Conservation (phyloP, 208 protist species). For the Crithidia bombi region DNA sequence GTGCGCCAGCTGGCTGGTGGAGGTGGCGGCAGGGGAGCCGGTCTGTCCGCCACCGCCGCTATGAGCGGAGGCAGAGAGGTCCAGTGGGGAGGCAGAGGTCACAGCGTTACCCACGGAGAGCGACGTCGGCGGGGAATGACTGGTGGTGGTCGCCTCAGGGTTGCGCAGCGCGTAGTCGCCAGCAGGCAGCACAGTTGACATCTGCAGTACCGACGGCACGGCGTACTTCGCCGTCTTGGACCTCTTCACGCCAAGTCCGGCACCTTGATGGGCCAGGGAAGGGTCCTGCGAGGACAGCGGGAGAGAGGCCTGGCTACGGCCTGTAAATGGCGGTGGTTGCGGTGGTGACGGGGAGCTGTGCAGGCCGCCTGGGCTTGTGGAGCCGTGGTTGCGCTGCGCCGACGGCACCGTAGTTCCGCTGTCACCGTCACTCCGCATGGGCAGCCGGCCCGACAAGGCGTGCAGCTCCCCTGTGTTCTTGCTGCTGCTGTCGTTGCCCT, state of each 20-base stretch:
- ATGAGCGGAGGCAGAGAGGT: not conserved
- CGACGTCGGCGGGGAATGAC: not conserved
- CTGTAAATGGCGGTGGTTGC: conserved; percentile 1
- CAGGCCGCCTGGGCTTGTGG: not conserved
- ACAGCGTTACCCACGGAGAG: not conserved
- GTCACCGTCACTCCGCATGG: conserved; percentile 2
- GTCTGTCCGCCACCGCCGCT: not conserved
- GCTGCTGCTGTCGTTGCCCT: not conserved
- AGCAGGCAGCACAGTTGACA: conserved; percentile 21
- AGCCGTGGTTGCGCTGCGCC: conserved; percentile 1
- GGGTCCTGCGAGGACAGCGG: not conserved
- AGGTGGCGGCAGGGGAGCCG: not conserved
- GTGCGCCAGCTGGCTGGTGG: not conserved
- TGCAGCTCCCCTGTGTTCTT: not conserved
- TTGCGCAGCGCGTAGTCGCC: conserved; percentile 12
- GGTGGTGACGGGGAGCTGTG: not conserved
- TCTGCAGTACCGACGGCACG: conserved; percentile 28
- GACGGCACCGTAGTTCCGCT: not conserved
- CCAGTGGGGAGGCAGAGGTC: not conserved
- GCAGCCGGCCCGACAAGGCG: conserved; percentile 2
- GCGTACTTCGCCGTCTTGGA: conserved; percentile 16
- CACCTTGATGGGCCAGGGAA: not conserved
- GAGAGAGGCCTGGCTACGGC: not conserved
- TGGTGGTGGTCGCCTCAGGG: not conserved
- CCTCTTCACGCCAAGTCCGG: not conserved